Conservation (phyloP, 768 basidiomycete species). For the Chalciporus piperatus region DNA sequence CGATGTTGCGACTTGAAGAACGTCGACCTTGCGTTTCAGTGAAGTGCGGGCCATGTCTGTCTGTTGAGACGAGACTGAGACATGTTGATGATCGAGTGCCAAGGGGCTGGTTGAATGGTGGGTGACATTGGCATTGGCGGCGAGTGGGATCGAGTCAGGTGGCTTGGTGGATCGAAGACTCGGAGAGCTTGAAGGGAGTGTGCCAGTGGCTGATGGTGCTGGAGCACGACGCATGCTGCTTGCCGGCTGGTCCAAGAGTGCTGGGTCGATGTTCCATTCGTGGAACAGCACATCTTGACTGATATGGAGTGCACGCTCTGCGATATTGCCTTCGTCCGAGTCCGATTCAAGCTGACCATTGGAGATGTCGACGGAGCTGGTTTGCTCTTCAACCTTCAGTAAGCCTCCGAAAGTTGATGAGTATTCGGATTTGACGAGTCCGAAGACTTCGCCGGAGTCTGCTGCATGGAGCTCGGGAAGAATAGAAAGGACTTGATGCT, state of each 20-base stretch:
- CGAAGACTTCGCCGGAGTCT: slow-evolving; percentile 12
- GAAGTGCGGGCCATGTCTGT: too few relatives aligned
- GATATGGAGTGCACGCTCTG: background rate
- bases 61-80: too few relatives aligned
- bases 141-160: too few relatives aligned
- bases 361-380: background rate
- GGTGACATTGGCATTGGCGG: too few relatives aligned
- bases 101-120: too few relatives aligned
- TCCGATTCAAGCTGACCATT: background rate
- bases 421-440: background rate
- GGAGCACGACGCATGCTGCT: too few relatives aligned
- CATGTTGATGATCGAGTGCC: too few relatives aligned
- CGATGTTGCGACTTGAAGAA: too few relatives aligned
- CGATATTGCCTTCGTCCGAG: background rate
- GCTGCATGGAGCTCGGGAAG: background rate
- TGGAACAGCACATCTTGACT: background rate
- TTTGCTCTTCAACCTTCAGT: background rate
- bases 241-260: background rate
- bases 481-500: background rate
- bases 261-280: background rate
- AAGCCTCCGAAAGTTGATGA: background rate
- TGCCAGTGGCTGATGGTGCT: too few relatives aligned
- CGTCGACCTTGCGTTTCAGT: too few relatives aligned
- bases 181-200: too few relatives aligned
- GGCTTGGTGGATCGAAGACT: too few relatives aligned